Base-by-base conservation (phyloP, 202 grass and related monocot species). In the Musa balbisiana region DNA sequence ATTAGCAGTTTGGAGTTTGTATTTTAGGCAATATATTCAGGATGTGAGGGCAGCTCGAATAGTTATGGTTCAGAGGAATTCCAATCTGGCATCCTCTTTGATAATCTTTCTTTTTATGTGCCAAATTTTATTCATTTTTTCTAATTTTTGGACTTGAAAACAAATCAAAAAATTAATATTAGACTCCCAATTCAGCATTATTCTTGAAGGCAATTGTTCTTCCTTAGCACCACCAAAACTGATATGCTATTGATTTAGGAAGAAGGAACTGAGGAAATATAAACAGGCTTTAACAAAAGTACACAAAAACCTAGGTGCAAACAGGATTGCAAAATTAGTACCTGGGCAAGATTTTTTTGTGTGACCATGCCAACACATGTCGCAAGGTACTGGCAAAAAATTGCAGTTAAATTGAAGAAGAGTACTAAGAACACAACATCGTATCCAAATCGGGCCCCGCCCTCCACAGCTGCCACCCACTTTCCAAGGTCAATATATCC, bases 401-500 rank as follows among this genome's bases (percentile, higher is more conserved):
- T 71, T n/a, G 77, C 64, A 71, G 26, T 71, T 17, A 71, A 58
- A 21, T 79, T 79, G 77, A 79, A 58, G 23, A 79, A 70, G 11
- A 59, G 17, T 33, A 71, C 64, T 23, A 69, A 69, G 58, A 79
- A 9, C 51, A 79, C 26, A 11, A 79, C 53, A 79, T 79, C 65
- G 10, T 50, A 12, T 49, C 66, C 77, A 59, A 79, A 69, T 43
- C 13, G 64, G 22, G 64, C 77, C 10, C 77, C 77, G 23, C 53
- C 53, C 8, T 79, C 77, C 16, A 79, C n/a, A 51, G 77, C 77
- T 60, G 77, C 52, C 11, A 79, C n/a, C 64, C 77, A 79, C 50
- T 79, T 79, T 49, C 77, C 77, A 51, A 79, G 65, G 53, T 79
- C 77, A 9, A 79, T 55, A 9, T 79, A 79, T 70, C 66, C 76